Percentiles rank a stretch among this genome's conserved stretches.
phyloP scores from a whole-genome alignment of 805 yeast genomes.

The Ogataea corticis region DNA sequence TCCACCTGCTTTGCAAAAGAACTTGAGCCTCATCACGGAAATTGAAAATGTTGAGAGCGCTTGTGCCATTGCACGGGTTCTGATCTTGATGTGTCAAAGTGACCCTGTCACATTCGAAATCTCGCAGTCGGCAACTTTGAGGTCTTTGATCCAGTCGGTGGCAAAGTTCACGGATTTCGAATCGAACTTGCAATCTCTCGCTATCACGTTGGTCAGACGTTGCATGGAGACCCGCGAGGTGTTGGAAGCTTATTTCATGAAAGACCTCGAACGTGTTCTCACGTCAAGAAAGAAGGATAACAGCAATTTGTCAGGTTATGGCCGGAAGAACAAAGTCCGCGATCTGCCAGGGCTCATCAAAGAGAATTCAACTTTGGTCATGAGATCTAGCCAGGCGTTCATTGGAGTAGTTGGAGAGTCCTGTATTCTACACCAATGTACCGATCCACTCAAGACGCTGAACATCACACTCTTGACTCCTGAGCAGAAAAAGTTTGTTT shows the following conservation, averaged over 20 bases:
- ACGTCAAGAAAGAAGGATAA: constrained; percentile 21
- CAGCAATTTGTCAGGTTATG: constrained; percentile 1
- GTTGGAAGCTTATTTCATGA: constrained; percentile 47
- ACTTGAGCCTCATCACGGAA: constrained; percentile 41
- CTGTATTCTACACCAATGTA: constrained; percentile 20
- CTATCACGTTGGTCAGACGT: constrained; percentile 59
- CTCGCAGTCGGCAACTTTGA: constrained; percentile 47
- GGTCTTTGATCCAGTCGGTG: constrained; percentile 47
- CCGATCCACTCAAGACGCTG: constrained; percentile 23
- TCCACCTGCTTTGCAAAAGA: constrained; percentile 41
- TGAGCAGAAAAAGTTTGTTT: constrained; percentile 23
- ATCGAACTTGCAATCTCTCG: constrained; percentile 43
- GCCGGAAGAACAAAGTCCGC: constrained; percentile 31
- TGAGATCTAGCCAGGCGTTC: constrained; percentile 34
- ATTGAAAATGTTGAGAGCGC: constrained; percentile 50
- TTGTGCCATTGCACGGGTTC: constrained; percentile 51
- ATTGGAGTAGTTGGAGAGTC: constrained; percentile 24
- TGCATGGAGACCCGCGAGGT: constrained; percentile 64
- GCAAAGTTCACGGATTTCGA: constrained; percentile 37
- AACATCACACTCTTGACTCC: constrained; percentile 21
- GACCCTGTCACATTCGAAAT: constrained; percentile 42
- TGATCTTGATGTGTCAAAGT: constrained; percentile 53
- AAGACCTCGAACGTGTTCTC: constrained; percentile 51
- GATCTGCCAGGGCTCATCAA: constrained; percentile 48
- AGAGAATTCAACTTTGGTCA: constrained; percentile 50